These are phyloP conservation scores for Pleurotus sapidus DNA, from an alignment of 768 basidiomycete species.

Conservation along the genomic window DNA sequence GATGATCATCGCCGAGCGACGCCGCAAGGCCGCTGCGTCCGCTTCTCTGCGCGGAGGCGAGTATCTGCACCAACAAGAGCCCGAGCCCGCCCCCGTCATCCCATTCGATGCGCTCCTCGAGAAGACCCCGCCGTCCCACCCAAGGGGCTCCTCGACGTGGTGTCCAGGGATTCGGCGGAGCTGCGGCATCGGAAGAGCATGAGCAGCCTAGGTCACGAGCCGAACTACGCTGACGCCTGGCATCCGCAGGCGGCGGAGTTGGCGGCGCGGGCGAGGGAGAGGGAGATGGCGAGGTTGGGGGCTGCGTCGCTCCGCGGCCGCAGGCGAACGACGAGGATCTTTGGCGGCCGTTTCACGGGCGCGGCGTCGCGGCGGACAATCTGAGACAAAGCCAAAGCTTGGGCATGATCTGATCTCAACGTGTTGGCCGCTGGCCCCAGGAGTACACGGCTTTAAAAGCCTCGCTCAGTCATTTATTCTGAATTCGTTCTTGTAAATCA, in stretches of 20 bases:
- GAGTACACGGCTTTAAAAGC: background rate
- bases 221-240: background rate
- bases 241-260: background rate
- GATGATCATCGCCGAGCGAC: background rate
- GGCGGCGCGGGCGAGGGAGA: background rate
- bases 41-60: background rate
- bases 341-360: background rate
- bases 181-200: background rate
- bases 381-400: conserved; percentile 3
- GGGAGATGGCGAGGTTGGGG: background rate
- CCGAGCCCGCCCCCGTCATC: background rate
- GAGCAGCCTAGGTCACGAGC: background rate
- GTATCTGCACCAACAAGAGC: background rate
- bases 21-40: background rate
- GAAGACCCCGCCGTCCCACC: background rate
- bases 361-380: conserved; percentile 3
- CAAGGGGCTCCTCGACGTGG: too few relatives aligned
- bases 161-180: too few relatives aligned
- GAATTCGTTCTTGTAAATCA: background rate
- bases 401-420: background rate
- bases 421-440: background rate
- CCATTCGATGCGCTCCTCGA: background rate
- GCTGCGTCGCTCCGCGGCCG: background rate
- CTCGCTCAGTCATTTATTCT: background rate
- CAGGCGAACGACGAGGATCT: conserved; percentile 1